Evolutionary conservation across 129 eudicot species (phyloP).

Genomic region (sunflower (Helianthus annuus)): DNA sequence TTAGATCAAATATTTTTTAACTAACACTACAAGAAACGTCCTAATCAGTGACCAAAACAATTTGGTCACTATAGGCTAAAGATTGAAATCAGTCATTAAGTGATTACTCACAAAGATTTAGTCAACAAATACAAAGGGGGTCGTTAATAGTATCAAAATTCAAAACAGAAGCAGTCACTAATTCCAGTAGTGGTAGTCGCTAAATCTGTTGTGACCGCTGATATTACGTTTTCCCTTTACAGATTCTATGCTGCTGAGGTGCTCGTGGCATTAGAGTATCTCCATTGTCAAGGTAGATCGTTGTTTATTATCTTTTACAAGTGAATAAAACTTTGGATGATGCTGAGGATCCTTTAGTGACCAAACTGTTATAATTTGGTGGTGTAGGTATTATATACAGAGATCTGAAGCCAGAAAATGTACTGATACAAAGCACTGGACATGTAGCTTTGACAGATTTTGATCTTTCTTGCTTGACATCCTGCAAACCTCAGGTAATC

Average conservation of each 20-base stretch:
- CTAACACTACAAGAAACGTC: no score
- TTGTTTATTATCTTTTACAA: background rate
- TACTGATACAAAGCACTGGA: slow-evolving; percentile 75
- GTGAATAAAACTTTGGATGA: background rate
- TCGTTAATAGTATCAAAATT: background rate
- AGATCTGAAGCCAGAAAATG: slow-evolving; percentile 98
- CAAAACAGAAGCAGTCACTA: background rate
- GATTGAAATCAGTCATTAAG: background rate
- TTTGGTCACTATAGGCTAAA: background rate
- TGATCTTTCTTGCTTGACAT: slow-evolving; percentile 95
- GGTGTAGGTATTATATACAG: slow-evolving; percentile 88
- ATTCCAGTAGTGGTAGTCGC: background rate
- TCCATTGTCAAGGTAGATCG: slow-evolving; percentile 90
- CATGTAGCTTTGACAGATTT: slow-evolving; percentile 92
- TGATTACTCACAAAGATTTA: background rate
- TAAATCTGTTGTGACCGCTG: background rate
- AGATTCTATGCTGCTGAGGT: slow-evolving; percentile 99
- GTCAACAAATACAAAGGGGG: no score
- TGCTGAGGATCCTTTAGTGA: background rate
- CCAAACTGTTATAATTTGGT: background rate
- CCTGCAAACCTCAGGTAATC: slow-evolving; percentile 97
- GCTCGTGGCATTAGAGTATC: slow-evolving; percentile 91
- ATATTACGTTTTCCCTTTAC: background rate
- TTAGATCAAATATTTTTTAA: no score
- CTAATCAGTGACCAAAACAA: no score